Conservation (phyloP, 106 monocot species). For the Apostasia ramifera region DNA sequence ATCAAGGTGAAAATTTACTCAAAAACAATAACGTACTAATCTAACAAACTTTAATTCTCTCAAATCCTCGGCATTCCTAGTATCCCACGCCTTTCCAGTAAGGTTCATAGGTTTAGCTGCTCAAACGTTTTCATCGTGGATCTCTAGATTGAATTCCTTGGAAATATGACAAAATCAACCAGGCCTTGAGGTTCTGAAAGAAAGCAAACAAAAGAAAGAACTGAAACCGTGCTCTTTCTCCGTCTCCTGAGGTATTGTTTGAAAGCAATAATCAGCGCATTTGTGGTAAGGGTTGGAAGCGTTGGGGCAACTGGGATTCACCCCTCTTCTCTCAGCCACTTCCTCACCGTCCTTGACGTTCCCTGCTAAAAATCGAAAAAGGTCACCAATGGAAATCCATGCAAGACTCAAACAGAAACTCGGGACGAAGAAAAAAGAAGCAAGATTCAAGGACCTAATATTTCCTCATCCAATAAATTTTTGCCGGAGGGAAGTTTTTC, state of each 20-base stretch:
- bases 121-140: too few relatives aligned
- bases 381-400: not conserved
- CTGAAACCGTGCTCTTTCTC: not conserved
- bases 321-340: not conserved
- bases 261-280: slow-evolving; percentile 6
- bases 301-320: not conserved
- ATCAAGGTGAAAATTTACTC: too few relatives aligned
- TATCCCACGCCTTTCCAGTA: too few relatives aligned
- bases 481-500: not conserved
- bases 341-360: not conserved
- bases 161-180: too few relatives aligned
- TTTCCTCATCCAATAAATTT: not conserved
- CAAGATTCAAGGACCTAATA: not conserved
- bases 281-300: slow-evolving; percentile 8
- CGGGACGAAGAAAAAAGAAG: not conserved
- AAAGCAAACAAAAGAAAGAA: not conserved
- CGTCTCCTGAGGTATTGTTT: not conserved
- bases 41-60: too few relatives aligned
- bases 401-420: not conserved
- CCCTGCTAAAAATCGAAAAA: slow-evolving; percentile 1
- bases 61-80: too few relatives aligned
- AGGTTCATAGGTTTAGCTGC: too few relatives aligned
- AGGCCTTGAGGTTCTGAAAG: not conserved
- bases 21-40: too few relatives aligned
- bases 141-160: too few relatives aligned